phyloP scores from a whole-genome alignment of 129 eudicot genomes.

The Flaveria brownii region DNA sequence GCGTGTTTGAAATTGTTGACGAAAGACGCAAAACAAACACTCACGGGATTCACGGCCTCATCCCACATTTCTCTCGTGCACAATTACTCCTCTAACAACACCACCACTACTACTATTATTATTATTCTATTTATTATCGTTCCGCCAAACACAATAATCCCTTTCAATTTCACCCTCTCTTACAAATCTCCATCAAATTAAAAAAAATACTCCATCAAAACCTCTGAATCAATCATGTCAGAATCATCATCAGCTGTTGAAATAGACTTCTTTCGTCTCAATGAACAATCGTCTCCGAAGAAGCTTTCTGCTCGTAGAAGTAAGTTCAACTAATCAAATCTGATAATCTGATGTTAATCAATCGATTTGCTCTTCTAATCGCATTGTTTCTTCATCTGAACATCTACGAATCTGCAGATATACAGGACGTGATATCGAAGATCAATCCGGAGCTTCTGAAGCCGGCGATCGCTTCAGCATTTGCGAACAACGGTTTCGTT shows the following conservation, averaged over 20 bases:
- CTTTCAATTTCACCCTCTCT: not conserved
- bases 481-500: slow-evolving; percentile 25
- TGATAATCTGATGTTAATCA: not conserved
- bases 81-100: not conserved
- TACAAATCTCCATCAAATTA: not conserved
- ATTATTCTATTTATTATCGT: not conserved
- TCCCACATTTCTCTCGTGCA: slow-evolving; percentile 40
- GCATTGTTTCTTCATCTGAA: not conserved
- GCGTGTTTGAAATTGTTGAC: slow-evolving; percentile 27
- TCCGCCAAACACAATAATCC: not conserved
- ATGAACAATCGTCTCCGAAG: slow-evolving; percentile 29
- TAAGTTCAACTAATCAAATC: slow-evolving; percentile 17
- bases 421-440: slow-evolving; percentile 60
- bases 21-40: slow-evolving; percentile 11
- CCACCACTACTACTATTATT: too few species aligned
- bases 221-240: slow-evolving; percentile 20
- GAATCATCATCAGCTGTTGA: slow-evolving; percentile 44
- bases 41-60: slow-evolving; percentile 32
- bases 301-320: slow-evolving; percentile 48
- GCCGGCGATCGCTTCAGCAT: slow-evolving; percentile 50
- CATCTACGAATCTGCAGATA: slow-evolving; percentile 32
- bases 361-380: not conserved
- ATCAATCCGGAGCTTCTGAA: slow-evolving; percentile 64
- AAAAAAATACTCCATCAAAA: not conserved
- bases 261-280: slow-evolving; percentile 53